phyloP scores from a whole-genome alignment of 73 alveolate species.

The Paramecium biaurelia region DNA sequence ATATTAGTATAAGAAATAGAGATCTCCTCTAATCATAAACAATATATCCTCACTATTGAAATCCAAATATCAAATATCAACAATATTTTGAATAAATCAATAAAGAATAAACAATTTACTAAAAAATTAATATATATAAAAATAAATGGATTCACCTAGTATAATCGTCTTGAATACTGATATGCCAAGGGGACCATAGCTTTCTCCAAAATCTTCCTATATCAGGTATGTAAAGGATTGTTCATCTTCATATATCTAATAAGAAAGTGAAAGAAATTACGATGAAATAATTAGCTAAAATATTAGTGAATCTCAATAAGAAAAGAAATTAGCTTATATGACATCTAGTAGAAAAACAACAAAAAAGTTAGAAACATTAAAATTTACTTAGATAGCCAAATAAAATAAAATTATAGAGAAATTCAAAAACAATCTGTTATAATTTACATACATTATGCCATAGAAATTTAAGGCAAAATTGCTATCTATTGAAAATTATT shows the following conservation, averaged over 20 bases:
- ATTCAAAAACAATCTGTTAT: conserved; percentile 4
- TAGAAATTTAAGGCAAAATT: neutral
- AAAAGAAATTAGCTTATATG: neutral
- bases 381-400: neutral
- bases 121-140: neutral
- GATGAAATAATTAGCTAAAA: neutral
- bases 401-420: neutral
- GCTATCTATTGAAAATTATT: neutral
- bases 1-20: neutral
- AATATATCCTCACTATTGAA: neutral
- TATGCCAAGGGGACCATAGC: conserved; percentile 16
- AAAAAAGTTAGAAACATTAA: neutral
- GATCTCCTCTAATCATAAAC: neutral
- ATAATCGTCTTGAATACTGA: neutral
- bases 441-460: neutral
- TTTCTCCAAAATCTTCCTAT: neutral
- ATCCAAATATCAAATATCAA: neutral
- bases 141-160: conserved; percentile 12
- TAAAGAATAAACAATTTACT: neutral
- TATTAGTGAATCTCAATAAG: neutral
- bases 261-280: neutral
- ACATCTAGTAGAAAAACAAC: neutral
- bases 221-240: neutral
- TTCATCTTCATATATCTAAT: neutral
- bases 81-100: neutral